These are phyloP conservation scores for Aspergillus transmontanensis DNA, from an alignment of 2,329 filamentous ascomycete genomes.

Conservation along the genomic window DNA sequence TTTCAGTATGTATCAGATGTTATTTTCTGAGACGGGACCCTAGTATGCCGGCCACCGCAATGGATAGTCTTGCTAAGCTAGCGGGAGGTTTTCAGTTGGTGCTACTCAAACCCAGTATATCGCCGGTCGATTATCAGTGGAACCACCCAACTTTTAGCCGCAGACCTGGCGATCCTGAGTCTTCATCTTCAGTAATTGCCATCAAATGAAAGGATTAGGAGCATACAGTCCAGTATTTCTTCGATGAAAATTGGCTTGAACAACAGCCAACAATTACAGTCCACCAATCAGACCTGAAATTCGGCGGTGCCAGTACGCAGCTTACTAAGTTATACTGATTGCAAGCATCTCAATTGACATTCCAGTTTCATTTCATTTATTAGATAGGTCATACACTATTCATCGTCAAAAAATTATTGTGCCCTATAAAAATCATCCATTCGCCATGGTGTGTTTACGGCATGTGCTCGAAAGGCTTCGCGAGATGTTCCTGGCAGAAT, in stretches of 20 bases:
- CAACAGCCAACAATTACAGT: neutral
- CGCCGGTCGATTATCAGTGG: neutral
- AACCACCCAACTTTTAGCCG: too few species aligned
- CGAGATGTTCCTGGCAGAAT: constrained; percentile 68
- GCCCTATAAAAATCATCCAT: neutral
- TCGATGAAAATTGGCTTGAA: too few species aligned
- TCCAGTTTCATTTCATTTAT: neutral
- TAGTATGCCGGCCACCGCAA: too few species aligned
- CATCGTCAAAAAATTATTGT: neutral
- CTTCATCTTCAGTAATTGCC: neutral
- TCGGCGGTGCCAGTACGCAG: neutral
- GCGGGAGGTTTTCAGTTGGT: neutral
- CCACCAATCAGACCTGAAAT: neutral
- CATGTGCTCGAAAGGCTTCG: constrained; percentile 66
- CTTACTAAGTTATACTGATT: neutral
- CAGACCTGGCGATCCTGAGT: neutral
- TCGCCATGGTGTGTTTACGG: constrained; percentile 44
- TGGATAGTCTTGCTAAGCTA: neutral
- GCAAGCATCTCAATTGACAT: neutral
- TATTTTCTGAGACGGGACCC: neutral
- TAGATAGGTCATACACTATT: neutral
- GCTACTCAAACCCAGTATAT: neutral
- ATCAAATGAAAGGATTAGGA: too few species aligned
- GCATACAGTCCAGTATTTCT: too few species aligned
- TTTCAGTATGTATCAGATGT: neutral